These are phyloP conservation scores for Onygenales sp. DNA, from an alignment of 2,329 filamentous ascomycete genomes.

Conservation along the genomic window DNA sequence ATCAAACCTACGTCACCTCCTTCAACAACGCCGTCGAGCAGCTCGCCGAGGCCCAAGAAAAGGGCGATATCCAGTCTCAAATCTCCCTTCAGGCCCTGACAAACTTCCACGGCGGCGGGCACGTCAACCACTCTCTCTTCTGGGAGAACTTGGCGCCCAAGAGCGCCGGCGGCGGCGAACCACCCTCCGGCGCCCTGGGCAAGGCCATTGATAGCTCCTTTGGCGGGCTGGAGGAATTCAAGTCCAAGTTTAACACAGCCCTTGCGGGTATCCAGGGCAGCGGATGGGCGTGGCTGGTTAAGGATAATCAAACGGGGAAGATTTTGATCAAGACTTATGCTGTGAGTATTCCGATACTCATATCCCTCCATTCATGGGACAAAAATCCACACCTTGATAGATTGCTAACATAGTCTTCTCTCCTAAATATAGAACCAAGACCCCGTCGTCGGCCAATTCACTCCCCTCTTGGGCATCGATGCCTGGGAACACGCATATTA, in stretches of 20 bases:
- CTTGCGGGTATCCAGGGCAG: conserved; percentile 57
- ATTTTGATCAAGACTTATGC: conserved; percentile 56
- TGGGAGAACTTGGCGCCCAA: conserved; percentile 60
- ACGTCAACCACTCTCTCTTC: conserved; percentile 56
- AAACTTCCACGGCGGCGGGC: conserved; percentile 57
- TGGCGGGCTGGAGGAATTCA: conserved; percentile 49
- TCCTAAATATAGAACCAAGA: conserved; percentile 59
- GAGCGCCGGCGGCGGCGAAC: conserved; percentile 52
- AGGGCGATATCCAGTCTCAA: conserved; percentile 46
- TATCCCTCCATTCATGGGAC: background rate
- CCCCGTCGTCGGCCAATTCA: conserved; percentile 72
- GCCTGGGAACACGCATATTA: conserved; percentile 97
- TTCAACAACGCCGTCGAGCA: conserved; percentile 74
- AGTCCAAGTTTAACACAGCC: conserved; percentile 55
- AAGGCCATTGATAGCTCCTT: conserved; percentile 51
- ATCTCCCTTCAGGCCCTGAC: conserved; percentile 51
- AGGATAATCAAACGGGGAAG: conserved; percentile 51
- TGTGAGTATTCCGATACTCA: conserved; percentile 23
- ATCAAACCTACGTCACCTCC: conserved; percentile 85
- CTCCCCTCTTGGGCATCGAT: conserved; percentile 79
- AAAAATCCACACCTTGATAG: background rate
- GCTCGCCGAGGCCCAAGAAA: conserved; percentile 48
- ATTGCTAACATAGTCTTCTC: background rate
- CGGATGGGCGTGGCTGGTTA: conserved; percentile 56
- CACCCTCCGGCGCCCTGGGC: conserved; percentile 47